Evolutionary conservation across 495 filamentous ascomycete species (phyloP), one percentile per base, ranked within the genome.

Genomic region (Usnea hakonensis): DNA sequence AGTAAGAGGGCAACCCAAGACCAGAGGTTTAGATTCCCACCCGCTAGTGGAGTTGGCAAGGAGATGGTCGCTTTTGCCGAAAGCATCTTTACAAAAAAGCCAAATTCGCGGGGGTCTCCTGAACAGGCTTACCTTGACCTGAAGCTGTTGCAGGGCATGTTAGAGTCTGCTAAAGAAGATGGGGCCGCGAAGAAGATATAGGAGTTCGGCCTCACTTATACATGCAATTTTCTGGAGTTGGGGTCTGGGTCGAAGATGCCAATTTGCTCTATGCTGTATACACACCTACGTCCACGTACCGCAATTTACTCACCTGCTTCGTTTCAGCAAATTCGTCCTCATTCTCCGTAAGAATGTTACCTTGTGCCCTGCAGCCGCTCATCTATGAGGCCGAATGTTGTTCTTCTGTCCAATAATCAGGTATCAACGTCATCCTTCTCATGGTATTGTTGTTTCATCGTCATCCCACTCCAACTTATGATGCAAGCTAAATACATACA

Each of bases 21-120:
- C 8, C 40, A 41, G 38, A 50, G 21, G 4, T 54, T 19, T 30
- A 54, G 43, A 21, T 41, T 50, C 55, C 53, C 37, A 33, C 61
- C 52, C 19, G 43, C 57, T 43, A n/a, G 35, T 30, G 52, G 35
- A n/a, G 55, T 59, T 11, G 55, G 56, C 28, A 26, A 36, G 23
- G 61, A 64, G 61, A 5, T 67, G 5, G 57, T 28, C n/a, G 65
- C 61, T 4, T 67, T 67, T 26, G 65, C 65, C 9, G 40, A 63
- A 52, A 58, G 61, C 37, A 64, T 67, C 21, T 30, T 50, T 9
- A 52, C 38, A 5, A 57, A 41, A 7, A 36, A 36, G 41, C 28
- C 56, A 11, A 35, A 67, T 19, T 21, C 35, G n/a, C 30, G 56
- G 41, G 61, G 38, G 33, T 37, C 50, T 23, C 65, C 65, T 14